A percentile compares a stretch with the other conserved stretches of the same genome.
Conservation (phyloP, 2,329 filamentous ascomycete genomes). For the Colletotrichum godetiae region DNA sequence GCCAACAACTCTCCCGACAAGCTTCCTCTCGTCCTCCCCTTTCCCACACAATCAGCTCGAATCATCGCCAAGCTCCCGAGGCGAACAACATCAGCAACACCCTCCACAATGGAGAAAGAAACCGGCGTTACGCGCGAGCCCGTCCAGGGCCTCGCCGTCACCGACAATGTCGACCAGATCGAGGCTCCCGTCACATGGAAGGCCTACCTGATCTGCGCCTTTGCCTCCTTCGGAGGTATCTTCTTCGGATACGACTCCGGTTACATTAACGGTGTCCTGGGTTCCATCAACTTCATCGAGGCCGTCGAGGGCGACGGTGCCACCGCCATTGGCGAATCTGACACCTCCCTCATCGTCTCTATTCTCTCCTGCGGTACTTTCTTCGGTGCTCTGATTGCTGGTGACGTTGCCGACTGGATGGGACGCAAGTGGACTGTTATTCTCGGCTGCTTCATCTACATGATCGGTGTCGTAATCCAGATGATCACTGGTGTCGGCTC, state of each 20-base stretch:
- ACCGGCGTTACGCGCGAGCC: constrained; percentile 30
- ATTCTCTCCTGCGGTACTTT: constrained; percentile 84
- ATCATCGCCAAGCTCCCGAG: constrained; percentile 19
- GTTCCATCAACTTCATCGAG: constrained; percentile 61
- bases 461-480: constrained; percentile 75
- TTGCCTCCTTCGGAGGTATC: constrained; percentile 78
- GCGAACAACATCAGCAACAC: neutral
- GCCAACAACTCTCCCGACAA: constrained; percentile 10
- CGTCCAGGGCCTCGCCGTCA: constrained; percentile 48
- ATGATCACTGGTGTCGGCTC: constrained; percentile 60
- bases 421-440: constrained; percentile 81
- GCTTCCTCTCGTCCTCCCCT: constrained; percentile 13
- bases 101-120: constrained; percentile 30
- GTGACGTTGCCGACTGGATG: constrained; percentile 80
- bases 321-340: constrained; percentile 49
- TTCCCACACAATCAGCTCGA: neutral
- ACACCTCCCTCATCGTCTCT: constrained; percentile 73
- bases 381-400: constrained; percentile 81
- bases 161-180: constrained; percentile 67
- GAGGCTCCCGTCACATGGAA: constrained; percentile 77
- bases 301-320: constrained; percentile 58
- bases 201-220: constrained; percentile 77
- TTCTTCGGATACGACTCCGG: constrained; percentile 85
- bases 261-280: constrained; percentile 76
- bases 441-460: constrained; percentile 77